These are phyloP conservation scores for Allium cepa DNA, from an alignment of 106 monocot species.

Conservation along the genomic window DNA sequence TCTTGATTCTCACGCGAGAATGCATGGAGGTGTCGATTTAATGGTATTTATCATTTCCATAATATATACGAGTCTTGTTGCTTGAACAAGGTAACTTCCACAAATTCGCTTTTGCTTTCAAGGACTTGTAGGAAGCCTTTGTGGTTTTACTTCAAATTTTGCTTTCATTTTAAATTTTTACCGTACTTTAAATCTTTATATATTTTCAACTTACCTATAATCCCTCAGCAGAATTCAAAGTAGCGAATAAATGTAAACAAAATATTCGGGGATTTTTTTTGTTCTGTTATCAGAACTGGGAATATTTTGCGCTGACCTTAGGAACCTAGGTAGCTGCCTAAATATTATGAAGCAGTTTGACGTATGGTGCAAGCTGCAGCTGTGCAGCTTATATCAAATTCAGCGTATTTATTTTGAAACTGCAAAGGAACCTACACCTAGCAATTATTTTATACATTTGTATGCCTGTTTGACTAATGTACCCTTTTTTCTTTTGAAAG, in stretches of 20 bases:
- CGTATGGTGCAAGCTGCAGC: neutral
- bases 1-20: too few relatives aligned
- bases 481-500: neutral
- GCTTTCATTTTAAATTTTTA: too few relatives aligned
- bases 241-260: neutral
- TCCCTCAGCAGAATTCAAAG: neutral
- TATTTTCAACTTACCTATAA: too few relatives aligned
- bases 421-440: neutral
- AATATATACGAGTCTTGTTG: too few relatives aligned
- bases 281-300: neutral
- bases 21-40: too few relatives aligned
- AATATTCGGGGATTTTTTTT: neutral
- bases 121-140: too few relatives aligned
- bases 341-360: neutral
- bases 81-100: too few relatives aligned
- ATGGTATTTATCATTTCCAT: too few relatives aligned
- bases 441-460: neutral
- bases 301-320: too few relatives aligned
- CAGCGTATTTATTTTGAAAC: neutral
- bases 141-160: too few relatives aligned
- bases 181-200: too few relatives aligned
- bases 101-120: too few relatives aligned
- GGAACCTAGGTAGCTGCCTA: neutral
- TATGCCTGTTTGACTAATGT: neutral
- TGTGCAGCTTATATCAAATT: neutral